Percentiles rank a stretch among this genome's conserved stretches.
phyloP scores from a whole-genome alignment of 2,329 filamentous ascomycete species.

The Fulvia fulva region DNA sequence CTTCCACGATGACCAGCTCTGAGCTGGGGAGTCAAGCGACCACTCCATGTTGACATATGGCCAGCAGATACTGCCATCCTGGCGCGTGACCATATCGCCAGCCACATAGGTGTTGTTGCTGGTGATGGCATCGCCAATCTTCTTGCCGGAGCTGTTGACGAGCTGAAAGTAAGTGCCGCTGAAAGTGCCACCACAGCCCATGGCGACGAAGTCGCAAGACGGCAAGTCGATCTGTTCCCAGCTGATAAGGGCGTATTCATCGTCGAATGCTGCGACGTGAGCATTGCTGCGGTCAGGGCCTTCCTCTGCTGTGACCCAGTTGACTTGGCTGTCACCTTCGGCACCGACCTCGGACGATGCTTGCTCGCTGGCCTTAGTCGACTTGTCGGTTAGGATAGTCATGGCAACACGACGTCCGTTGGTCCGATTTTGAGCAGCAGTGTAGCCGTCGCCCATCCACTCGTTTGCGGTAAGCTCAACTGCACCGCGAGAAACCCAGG shows the following conservation, averaged over 20 bases:
- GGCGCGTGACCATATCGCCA: slow-evolving; percentile 59
- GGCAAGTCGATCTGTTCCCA: slow-evolving; percentile 60
- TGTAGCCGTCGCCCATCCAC: slow-evolving; percentile 58
- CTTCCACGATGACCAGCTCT: neutral
- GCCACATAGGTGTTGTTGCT: slow-evolving; percentile 56
- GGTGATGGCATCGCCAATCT: slow-evolving; percentile 49
- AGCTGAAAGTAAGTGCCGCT: slow-evolving; percentile 58
- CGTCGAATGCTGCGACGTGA: slow-evolving; percentile 55
- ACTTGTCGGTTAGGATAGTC: slow-evolving; percentile 55
- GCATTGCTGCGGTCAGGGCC: slow-evolving; percentile 56
- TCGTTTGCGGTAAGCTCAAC: slow-evolving; percentile 51
- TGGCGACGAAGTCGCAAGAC: slow-evolving; percentile 53
- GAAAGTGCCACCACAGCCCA: slow-evolving; percentile 58
- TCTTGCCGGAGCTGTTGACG: slow-evolving; percentile 49
- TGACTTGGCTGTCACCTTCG: slow-evolving; percentile 56
- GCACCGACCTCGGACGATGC: slow-evolving; percentile 53
- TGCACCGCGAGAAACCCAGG: slow-evolving; percentile 60
- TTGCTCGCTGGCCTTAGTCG: slow-evolving; percentile 51
- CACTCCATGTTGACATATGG: slow-evolving; percentile 57
- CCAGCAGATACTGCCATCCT: slow-evolving; percentile 59
- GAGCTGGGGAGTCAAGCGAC: slow-evolving; percentile 39
- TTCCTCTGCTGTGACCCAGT: slow-evolving; percentile 51
- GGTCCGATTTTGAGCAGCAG: slow-evolving; percentile 50
- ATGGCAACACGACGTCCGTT: slow-evolving; percentile 59
- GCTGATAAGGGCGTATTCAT: slow-evolving; percentile 51